phyloP scores from a whole-genome alignment of 2,329 filamentous ascomycete species.

The Penicillium sp. region DNA sequence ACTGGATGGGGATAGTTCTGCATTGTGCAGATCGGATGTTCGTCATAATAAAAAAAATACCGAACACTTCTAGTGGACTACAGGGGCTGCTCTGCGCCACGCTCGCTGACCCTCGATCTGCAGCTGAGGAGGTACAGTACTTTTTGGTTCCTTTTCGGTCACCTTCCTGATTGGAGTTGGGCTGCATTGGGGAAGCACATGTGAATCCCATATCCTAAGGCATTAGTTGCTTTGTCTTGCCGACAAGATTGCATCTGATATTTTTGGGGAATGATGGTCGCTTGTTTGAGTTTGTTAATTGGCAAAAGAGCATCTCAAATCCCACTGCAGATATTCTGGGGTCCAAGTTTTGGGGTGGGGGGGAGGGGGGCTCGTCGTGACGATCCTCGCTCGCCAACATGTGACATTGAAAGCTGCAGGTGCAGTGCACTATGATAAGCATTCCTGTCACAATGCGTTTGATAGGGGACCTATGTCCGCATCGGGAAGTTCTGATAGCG shows the following conservation, averaged over 20 bases:
- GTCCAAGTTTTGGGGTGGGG: not conserved
- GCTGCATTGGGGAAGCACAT: not conserved
- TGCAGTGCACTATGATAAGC: slow-evolving; percentile 21
- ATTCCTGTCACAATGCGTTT: slow-evolving; percentile 4
- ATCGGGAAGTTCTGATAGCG: slow-evolving; percentile 8
- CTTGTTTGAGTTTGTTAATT: not conserved
- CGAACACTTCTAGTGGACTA: slow-evolving; percentile 14
- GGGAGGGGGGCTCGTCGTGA: not conserved
- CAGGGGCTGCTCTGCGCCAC: slow-evolving; percentile 17
- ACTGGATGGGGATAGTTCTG: not conserved
- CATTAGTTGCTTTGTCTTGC: not conserved
- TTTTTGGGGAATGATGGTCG: not conserved
- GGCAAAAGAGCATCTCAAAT: not conserved
- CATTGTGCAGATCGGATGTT: slow-evolving; percentile 6
- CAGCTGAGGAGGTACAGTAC: slow-evolving; percentile 14
- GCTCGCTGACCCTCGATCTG: slow-evolving; percentile 6
- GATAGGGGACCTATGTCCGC: slow-evolving; percentile 11
- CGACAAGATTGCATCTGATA: not conserved
- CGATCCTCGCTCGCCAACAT: slow-evolving; percentile 1
- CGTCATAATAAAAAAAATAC: slow-evolving; percentile 1
- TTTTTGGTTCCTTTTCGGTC: slow-evolving; percentile 1
- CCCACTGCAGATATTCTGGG: not conserved
- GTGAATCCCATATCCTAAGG: not conserved
- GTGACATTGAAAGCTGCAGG: slow-evolving; percentile 11
- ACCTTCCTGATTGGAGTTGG: not conserved